Evolutionary conservation across 495 filamentous ascomycete species (phyloP).

Genomic region (Baudoinia panamericana): DNA sequence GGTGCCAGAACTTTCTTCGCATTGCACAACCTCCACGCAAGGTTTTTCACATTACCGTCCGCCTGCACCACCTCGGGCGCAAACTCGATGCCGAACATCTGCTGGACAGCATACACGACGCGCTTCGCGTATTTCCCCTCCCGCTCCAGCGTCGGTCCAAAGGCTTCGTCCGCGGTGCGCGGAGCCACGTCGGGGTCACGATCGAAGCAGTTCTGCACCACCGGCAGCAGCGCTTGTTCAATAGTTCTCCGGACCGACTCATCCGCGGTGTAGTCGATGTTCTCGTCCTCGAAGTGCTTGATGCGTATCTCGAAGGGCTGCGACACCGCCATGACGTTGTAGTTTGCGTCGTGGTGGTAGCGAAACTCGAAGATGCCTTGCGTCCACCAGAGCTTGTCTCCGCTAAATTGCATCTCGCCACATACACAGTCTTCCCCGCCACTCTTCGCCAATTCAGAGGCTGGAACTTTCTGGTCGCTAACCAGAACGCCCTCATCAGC

Average conservation of each 20-base stretch:
- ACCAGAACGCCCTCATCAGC: slow-evolving; percentile 68
- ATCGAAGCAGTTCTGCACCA: slow-evolving; percentile 86
- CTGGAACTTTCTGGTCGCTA: slow-evolving; percentile 44
- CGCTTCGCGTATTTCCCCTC: slow-evolving; percentile 79
- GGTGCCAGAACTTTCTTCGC: slow-evolving; percentile 83
- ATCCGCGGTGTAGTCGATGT: slow-evolving; percentile 37
- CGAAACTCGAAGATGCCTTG: slow-evolving; percentile 92
- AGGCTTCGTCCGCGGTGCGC: slow-evolving; percentile 61
- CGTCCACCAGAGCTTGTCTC: slow-evolving; percentile 95
- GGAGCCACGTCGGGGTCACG: slow-evolving; percentile 85
- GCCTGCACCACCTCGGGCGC: slow-evolving; percentile 84
- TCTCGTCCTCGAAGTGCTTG: slow-evolving; percentile 56
- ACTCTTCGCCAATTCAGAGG: slow-evolving; percentile 35
- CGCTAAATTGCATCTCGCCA: slow-evolving; percentile 78
- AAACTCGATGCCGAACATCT: slow-evolving; percentile 97
- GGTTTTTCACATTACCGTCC: slow-evolving; percentile 79
- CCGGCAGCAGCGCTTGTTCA: slow-evolving; percentile 62
- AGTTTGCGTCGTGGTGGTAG: slow-evolving; percentile 88
- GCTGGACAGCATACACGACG: slow-evolving; percentile 83
- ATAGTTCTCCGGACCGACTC: slow-evolving; percentile 40
- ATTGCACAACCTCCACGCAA: slow-evolving; percentile 91
- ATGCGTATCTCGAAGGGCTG: slow-evolving; percentile 85
- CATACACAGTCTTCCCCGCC: slow-evolving; percentile 38
- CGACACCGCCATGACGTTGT: slow-evolving; percentile 93
- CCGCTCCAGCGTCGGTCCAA: slow-evolving; percentile 67